These are phyloP conservation scores for Clavispora phyllophila DNA, from an alignment of 805 yeast species.

Conservation along the genomic window DNA sequence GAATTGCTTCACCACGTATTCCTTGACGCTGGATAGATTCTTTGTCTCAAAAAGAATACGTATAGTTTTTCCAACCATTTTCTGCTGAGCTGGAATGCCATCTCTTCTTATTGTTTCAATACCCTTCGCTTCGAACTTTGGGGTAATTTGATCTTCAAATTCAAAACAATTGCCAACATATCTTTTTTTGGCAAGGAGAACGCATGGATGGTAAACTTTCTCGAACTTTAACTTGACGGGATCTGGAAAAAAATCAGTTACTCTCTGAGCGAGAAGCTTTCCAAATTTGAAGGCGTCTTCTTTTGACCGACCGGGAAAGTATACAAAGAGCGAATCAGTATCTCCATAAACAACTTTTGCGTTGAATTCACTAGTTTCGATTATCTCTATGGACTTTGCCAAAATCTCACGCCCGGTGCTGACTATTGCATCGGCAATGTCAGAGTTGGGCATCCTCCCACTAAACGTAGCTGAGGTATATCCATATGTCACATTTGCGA, in stretches of 20 bases:
- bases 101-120: slow-evolving; percentile 93
- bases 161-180: slow-evolving; percentile 87
- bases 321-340: slow-evolving; percentile 89
- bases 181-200: slow-evolving; percentile 79
- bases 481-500: slow-evolving; percentile 96
- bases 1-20: slow-evolving; percentile 63
- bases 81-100: slow-evolving; percentile 89
- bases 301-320: slow-evolving; percentile 75
- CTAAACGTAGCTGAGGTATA: slow-evolving; percentile 92
- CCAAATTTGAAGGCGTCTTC: slow-evolving; percentile 79
- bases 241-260: slow-evolving; percentile 66
- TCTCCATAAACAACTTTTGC: slow-evolving; percentile 96
- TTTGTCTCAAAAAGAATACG: slow-evolving; percentile 65
- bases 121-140: slow-evolving; percentile 92
- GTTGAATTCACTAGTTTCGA: slow-evolving; percentile 67
- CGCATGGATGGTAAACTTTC: slow-evolving; percentile 85
- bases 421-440: slow-evolving; percentile 91
- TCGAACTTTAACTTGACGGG: slow-evolving; percentile 86
- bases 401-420: slow-evolving; percentile 85
- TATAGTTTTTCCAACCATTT: slow-evolving; percentile 67
- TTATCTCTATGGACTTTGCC: slow-evolving; percentile 60
- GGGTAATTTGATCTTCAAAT: slow-evolving; percentile 43
- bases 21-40: slow-evolving; percentile 67
- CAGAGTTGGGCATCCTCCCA: slow-evolving; percentile 96
- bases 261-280: slow-evolving; percentile 54